Conservation (phyloP, 2,329 filamentous ascomycete species). For the Aspergillus uvarum region DNA sequence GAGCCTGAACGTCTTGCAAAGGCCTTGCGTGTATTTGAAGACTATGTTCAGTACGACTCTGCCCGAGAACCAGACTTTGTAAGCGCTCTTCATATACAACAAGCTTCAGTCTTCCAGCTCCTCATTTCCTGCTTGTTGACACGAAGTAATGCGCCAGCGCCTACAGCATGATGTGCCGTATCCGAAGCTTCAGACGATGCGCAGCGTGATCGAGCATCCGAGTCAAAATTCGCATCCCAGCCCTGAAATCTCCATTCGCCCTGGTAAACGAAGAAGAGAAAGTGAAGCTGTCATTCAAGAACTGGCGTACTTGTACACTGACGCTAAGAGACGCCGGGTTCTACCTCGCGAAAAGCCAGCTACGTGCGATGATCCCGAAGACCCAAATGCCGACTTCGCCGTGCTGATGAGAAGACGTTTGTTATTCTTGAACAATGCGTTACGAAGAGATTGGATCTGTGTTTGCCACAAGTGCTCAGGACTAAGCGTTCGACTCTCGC, state of each 20-base stretch:
- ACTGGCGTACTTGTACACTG: conserved; percentile 22
- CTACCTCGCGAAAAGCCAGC: conserved; percentile 27
- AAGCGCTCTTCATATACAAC: conserved; percentile 17
- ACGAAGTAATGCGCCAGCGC: neutral
- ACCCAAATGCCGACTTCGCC: conserved; percentile 22
- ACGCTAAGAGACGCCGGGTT: conserved; percentile 29
- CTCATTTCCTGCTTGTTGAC: conserved; percentile 1
- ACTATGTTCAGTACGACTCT: conserved; percentile 26
- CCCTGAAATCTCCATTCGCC: conserved; percentile 17
- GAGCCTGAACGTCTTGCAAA: conserved; percentile 23
- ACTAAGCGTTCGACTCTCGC: conserved; percentile 14
- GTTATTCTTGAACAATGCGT: conserved; percentile 25
- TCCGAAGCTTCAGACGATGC: conserved; percentile 15
- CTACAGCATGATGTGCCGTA: conserved; percentile 12
- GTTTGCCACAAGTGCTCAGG: conserved; percentile 16
- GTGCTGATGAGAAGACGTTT: conserved; percentile 27
- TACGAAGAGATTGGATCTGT: conserved; percentile 26
- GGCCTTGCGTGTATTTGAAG: conserved; percentile 20
- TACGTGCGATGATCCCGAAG: conserved; percentile 1
- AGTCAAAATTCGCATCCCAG: conserved; percentile 17
- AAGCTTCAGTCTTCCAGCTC: neutral
- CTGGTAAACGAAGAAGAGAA: conserved; percentile 27
- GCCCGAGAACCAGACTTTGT: conserved; percentile 23
- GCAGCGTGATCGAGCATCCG: conserved; percentile 11
- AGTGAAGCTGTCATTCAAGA: conserved; percentile 24